Percentiles rank a stretch among this genome's conserved stretches.
phyloP scores from a whole-genome alignment of 2,329 filamentous ascomycete genomes.

The Whalleya microplaca region DNA sequence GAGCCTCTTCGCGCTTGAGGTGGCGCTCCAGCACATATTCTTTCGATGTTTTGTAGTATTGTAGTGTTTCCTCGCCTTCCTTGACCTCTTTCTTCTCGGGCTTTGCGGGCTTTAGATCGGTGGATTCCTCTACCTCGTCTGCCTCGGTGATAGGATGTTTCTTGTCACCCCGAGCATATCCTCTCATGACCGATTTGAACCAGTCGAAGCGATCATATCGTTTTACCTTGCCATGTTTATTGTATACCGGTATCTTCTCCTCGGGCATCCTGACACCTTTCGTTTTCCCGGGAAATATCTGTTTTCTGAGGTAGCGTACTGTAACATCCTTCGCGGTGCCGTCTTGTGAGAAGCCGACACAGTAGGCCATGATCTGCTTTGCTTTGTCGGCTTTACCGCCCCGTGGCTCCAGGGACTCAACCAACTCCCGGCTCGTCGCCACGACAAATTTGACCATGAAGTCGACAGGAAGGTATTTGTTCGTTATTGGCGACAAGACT shows the following conservation, averaged over 20 bases:
- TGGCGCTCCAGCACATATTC: conserved; percentile 87
- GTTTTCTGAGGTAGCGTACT: conserved; percentile 82
- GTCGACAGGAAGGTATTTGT: conserved; percentile 80
- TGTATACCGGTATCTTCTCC: conserved; percentile 81
- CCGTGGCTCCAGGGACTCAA: conserved; percentile 79
- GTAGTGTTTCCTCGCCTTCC: conserved; percentile 79
- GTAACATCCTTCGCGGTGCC: conserved; percentile 95
- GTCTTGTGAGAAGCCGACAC: conserved; percentile 80
- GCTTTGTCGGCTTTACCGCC: conserved; percentile 82
- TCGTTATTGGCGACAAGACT: conserved; percentile 78
- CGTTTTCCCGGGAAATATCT: conserved; percentile 83
- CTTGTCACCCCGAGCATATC: conserved; percentile 61
- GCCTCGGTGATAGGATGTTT: conserved; percentile 64
- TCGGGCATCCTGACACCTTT: conserved; percentile 79
- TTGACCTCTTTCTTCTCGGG: conserved; percentile 74
- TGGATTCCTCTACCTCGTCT: conserved; percentile 79
- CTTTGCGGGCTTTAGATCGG: conserved; percentile 74
- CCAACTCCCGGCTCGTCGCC: conserved; percentile 71
- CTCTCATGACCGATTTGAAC: conserved; percentile 80
- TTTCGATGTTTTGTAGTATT: conserved; percentile 84
- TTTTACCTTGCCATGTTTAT: conserved; percentile 76
- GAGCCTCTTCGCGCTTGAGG: conserved; percentile 87
- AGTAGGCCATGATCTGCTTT: conserved; percentile 88
- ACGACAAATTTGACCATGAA: conserved; percentile 70
- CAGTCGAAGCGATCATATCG: conserved; percentile 81